A percentile compares a stretch with the other conserved stretches of the same genome.
Conservation (phyloP, 2,329 filamentous ascomycete genomes). For the Arthrobotrys megalospora region DNA sequence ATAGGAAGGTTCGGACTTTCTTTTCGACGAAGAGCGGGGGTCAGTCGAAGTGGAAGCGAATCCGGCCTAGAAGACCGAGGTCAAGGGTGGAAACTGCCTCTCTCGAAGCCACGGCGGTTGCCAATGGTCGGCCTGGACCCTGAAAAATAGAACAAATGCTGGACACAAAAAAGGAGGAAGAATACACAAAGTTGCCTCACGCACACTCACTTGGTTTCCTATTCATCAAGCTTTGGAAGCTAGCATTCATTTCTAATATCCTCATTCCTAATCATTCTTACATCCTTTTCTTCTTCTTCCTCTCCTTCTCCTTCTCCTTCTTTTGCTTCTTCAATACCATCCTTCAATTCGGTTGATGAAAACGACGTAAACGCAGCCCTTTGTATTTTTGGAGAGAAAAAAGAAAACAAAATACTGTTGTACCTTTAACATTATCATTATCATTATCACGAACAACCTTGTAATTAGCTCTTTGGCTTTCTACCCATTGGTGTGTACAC, state of each 20-base stretch:
- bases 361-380: constrained; percentile 29
- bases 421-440: background rate
- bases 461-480: constrained; percentile 3
- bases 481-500: constrained; percentile 7
- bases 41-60: constrained; percentile 22
- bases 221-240: background rate
- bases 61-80: background rate
- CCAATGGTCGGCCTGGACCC: background rate
- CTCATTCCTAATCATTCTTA: background rate
- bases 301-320: background rate
- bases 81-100: background rate
- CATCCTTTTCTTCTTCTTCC: background rate
- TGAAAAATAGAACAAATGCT: background rate
- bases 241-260: background rate
- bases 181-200: background rate
- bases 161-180: background rate
- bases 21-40: constrained; percentile 6
- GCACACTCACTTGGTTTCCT: background rate
- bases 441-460: constrained; percentile 2
- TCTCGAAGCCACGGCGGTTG: background rate
- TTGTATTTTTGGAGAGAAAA: constrained; percentile 13
- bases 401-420: constrained; percentile 13
- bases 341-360: background rate
- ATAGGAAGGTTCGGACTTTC: constrained; percentile 41
- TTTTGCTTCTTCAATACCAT: background rate